A percentile compares a stretch with the other conserved stretches of the same genome.
Evolutionary conservation across 805 yeast species (phyloP).

Genomic region (Sporopachydermia quercuum): DNA sequence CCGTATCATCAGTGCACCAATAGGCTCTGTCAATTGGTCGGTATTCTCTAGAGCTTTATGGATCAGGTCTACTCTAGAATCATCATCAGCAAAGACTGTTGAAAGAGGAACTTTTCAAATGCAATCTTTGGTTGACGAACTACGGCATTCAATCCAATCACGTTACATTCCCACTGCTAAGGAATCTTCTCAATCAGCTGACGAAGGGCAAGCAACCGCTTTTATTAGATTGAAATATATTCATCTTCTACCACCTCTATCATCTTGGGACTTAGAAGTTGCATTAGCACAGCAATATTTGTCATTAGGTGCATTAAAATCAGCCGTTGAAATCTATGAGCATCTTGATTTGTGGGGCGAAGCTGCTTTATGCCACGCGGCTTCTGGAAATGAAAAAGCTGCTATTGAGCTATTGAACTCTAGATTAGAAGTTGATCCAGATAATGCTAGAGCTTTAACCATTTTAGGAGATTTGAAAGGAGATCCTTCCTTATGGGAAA

Average conservation of each 20-base stretch:
- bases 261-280: conserved; percentile 77
- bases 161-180: conserved; percentile 33
- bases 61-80: conserved; percentile 78
- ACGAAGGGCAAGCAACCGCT: conserved; percentile 20
- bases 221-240: conserved; percentile 51
- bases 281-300: conserved; percentile 74
- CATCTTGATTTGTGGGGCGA: conserved; percentile 64
- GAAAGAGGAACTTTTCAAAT: conserved; percentile 91
- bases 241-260: conserved; percentile 60
- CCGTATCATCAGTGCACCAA: conserved; percentile 41
- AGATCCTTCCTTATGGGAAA: conserved; percentile 64
- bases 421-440: conserved; percentile 41
- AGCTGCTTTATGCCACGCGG: conserved; percentile 81
- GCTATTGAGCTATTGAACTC: conserved; percentile 46
- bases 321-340: conserved; percentile 82
- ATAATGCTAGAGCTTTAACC: conserved; percentile 72
- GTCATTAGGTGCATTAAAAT: conserved; percentile 69
- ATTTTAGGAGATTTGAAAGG: conserved; percentile 74
- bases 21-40: conserved; percentile 48
- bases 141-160: conserved; percentile 51
- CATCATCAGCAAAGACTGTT: conserved; percentile 67
- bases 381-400: conserved; percentile 55
- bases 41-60: conserved; percentile 72
- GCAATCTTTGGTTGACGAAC: conserved; percentile 81
- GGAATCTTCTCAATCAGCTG: conserved; percentile 14